Evolutionary conservation across 2,329 filamentous ascomycete species (phyloP), one percentile per base, ranked within the genome.

Genomic region (Phialophora tarda): DNA sequence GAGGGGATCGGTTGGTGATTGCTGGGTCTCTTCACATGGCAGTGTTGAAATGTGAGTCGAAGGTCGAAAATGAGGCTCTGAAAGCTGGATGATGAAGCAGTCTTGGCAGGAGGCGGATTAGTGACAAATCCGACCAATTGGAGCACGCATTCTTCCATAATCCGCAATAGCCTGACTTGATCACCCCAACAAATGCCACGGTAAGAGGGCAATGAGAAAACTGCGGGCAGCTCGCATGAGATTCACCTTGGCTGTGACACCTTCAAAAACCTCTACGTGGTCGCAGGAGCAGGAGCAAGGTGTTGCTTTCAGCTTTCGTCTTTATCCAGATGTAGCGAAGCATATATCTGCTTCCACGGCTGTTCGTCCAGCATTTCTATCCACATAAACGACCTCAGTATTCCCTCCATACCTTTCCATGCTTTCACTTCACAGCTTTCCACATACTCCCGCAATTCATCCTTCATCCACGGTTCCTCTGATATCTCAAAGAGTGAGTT

Each of bases 381-480:
- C 75, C 77, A 78, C 71, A 77, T 71, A 53, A 75, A 70, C 5
- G 69, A 69, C 54, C 68, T 72, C 51, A 78, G 34, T 10, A 73
- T 60, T 0, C 64, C 66, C 26, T 70, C 70, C 71, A 74, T 67
- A 58, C 73, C 65, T 23, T 62, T 54, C 65, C 65, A 65, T n/a
- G 56, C 54, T 28, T 62, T 30, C 41, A 62, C 41, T 28, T 62
- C 10, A 47, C 65, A 67, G 23, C 4, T 14, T 3, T 61, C 34
- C 17, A 44, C 34, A 21, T 47, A 23, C 12, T 48, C 30, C 17
- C 38, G 56, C 48, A 67, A 12, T 4, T 12, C 48, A 12, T 59
- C 34, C 26, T 23, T 54, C 12, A 66, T 23, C 66, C 66, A 68
- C 17, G 23, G 28, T 38, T 66, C 59, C 7, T 68, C 63, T 14